Percentiles rank a stretch among this genome's conserved stretches.
These are phyloP conservation scores for Chytridium lagenaria DNA, from an alignment of 371 early-diverging fungal genomes.

Conservation along the genomic window DNA sequence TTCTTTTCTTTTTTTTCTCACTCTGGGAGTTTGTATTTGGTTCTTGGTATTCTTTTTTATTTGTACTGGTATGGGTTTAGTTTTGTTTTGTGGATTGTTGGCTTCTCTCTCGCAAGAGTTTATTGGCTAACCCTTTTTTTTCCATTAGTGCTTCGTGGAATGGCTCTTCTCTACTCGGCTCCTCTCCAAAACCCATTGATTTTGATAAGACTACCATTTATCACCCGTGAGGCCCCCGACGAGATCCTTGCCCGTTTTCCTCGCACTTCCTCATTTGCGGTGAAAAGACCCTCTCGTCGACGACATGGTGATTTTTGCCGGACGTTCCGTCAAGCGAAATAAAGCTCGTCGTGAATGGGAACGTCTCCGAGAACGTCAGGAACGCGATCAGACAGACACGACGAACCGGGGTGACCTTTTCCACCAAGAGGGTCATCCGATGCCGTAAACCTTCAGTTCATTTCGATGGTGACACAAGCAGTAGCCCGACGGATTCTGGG, in stretches of 20 bases:
- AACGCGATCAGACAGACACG: slow-evolving; percentile 9
- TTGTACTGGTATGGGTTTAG: too few relatives aligned
- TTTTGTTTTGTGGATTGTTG: too few relatives aligned
- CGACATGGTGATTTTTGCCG: slow-evolving; percentile 92
- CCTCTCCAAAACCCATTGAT: slow-evolving; percentile 73
- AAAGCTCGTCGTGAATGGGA: slow-evolving; percentile 53
- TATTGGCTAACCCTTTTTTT: too few relatives aligned
- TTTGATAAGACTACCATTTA: slow-evolving; percentile 83
- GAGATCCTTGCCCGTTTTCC: slow-evolving; percentile 89
- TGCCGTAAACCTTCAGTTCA: not conserved
- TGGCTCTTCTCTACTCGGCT: slow-evolving; percentile 93
- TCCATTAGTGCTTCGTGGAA: slow-evolving; percentile 69
- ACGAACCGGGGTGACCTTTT: not conserved
- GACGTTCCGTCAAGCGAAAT: slow-evolving; percentile 74
- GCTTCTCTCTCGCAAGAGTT: too few relatives aligned
- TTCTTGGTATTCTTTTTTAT: slow-evolving; percentile 11
- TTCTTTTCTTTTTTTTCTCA: not conserved
- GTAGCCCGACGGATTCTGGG: not conserved
- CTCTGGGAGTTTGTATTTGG: not conserved
- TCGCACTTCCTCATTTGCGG: slow-evolving; percentile 86
- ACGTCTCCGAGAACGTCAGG: slow-evolving; percentile 68
- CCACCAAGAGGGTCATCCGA: too few relatives aligned
- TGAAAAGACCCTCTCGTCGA: slow-evolving; percentile 96
- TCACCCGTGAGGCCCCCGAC: slow-evolving; percentile 90
- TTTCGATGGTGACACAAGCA: slow-evolving; percentile 15